These are phyloP conservation scores for Breynia disticha DNA, from an alignment of 441 rosid genomes.

Conservation along the genomic window DNA sequence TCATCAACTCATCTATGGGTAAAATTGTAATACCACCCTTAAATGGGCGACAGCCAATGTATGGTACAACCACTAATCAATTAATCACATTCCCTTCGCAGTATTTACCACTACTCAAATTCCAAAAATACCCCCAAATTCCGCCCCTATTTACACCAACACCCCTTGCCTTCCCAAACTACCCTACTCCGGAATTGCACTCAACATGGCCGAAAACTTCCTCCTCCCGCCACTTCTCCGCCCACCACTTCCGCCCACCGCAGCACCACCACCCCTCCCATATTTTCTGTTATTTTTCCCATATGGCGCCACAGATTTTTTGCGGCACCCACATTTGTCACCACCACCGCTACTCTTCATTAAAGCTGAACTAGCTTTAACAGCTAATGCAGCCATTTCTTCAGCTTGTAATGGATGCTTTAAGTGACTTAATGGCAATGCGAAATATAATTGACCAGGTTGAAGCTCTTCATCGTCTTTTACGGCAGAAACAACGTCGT, in stretches of 20 bases:
- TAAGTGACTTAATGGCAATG: conserved; percentile 52
- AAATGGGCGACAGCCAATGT: conserved; percentile 16
- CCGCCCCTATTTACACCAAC: conserved; percentile 28
- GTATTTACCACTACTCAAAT: neutral
- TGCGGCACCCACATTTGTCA: conserved; percentile 34
- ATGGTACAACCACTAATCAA: conserved; percentile 7
- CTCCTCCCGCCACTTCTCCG: conserved; percentile 31
- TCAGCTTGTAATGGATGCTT: conserved; percentile 49
- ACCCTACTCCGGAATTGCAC: conserved; percentile 62
- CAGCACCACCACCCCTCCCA: conserved; percentile 8
- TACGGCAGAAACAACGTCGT: conserved; percentile 55
- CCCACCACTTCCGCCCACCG: conserved; percentile 21
- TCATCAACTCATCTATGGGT: conserved; percentile 20
- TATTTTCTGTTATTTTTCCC: conserved; percentile 11
- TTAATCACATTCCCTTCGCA: conserved; percentile 8
- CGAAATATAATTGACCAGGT: conserved; percentile 71
- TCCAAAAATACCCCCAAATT: conserved; percentile 16
- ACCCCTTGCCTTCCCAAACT: conserved; percentile 18
- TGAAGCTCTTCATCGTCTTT: conserved; percentile 56
- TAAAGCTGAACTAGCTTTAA: conserved; percentile 77
- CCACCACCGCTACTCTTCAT: conserved; percentile 29
- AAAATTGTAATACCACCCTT: conserved; percentile 36
- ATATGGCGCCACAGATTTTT: conserved; percentile 25
- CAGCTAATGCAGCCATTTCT: conserved; percentile 93
- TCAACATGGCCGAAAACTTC: conserved; percentile 41